These are phyloP conservation scores for Pythium folliculosum DNA, from an alignment of 352 stramenopile genomes.

Conservation along the genomic window DNA sequence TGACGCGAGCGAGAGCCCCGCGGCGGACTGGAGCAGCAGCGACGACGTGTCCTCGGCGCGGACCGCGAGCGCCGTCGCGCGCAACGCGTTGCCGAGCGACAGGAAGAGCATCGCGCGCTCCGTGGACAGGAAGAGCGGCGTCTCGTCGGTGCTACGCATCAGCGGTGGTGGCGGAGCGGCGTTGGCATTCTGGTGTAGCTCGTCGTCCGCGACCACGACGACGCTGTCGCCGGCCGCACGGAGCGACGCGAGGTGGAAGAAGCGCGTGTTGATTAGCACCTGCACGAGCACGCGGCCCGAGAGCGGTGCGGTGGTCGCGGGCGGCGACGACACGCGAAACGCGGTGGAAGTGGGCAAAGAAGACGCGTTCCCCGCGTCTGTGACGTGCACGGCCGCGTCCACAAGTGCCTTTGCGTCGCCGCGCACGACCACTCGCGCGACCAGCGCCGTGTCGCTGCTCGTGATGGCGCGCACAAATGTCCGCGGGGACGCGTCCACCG, in stretches of 20 bases:
- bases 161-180: not conserved
- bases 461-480: constrained; percentile 18
- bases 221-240: constrained; percentile 8
- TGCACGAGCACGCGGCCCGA: constrained; percentile 18
- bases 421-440: constrained; percentile 19
- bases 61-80: not conserved
- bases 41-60: constrained; percentile 2
- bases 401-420: constrained; percentile 16
- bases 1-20: not conserved
- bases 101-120: constrained; percentile 4
- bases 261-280: constrained; percentile 13
- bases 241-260: constrained; percentile 2
- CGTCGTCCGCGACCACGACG: constrained; percentile 13
- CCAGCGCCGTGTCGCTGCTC: not conserved
- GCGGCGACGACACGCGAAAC: constrained; percentile 1
- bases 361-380: not conserved
- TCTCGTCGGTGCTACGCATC: not conserved
- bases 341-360: not conserved
- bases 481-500: constrained; percentile 8
- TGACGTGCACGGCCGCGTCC: constrained; percentile 12
- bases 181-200: not conserved
- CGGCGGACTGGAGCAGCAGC: constrained; percentile 16
- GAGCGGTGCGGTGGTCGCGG: not conserved
- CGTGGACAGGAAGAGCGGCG: not conserved
- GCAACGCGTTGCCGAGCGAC: not conserved